Conservation (phyloP, 139 green algal species). For the Chlorella sp. region DNA sequence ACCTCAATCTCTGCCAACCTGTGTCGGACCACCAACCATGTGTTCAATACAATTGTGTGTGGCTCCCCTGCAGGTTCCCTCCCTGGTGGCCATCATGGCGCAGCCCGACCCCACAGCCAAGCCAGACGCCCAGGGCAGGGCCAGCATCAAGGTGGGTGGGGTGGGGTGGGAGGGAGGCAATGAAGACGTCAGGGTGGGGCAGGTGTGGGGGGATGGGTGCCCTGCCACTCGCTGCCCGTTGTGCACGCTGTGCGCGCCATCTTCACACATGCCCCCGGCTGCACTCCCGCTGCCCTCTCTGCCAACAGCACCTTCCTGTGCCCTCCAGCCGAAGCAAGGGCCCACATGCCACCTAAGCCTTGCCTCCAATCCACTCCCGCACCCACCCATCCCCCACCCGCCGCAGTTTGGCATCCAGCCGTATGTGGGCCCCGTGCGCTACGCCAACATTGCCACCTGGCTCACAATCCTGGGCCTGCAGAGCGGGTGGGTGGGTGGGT, state of each 20-base stretch:
- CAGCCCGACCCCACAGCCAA: neutral
- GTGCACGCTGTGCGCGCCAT: too few species aligned
- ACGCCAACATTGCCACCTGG: slow-evolving; percentile 40
- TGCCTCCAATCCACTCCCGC: too few species aligned
- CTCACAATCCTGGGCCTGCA: slow-evolving; percentile 22
- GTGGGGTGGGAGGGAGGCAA: too few species aligned
- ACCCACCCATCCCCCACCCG: neutral
- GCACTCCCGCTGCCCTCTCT: too few species aligned
- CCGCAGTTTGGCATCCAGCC: slow-evolving; percentile 34
- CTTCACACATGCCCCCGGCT: too few species aligned
- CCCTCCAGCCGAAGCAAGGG: neutral
- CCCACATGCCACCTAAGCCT: neutral
- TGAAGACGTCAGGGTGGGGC: neutral
- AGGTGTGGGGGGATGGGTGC: too few species aligned
- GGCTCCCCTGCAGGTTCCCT: neutral
- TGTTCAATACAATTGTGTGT: too few species aligned
- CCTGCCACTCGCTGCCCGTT: too few species aligned
- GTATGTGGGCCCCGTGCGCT: slow-evolving; percentile 46
- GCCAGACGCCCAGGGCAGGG: neutral
- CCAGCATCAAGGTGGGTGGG: neutral
- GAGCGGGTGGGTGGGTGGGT: slow-evolving; percentile 8
- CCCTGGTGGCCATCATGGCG: neutral
- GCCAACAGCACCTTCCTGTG: too few species aligned
- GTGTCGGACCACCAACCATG: too few species aligned
- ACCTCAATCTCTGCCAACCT: too few species aligned